Evolutionary conservation across 805 yeast genomes (phyloP).

Genomic region (Saccharomycopsis fodiens): DNA sequence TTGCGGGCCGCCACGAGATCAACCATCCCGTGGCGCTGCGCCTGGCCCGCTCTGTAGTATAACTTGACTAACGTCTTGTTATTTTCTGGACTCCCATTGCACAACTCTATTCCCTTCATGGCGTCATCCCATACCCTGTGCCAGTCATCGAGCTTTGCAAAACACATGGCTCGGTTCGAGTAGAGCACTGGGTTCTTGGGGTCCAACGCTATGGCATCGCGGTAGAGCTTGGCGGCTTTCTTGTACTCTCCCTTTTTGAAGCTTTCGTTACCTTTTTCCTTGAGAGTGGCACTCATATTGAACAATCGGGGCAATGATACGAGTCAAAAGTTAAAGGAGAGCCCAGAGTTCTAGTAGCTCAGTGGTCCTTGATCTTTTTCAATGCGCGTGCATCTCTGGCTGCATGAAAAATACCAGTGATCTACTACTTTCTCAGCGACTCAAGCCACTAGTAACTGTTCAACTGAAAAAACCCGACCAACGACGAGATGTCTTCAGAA

Average conservation of each 20-base stretch:
- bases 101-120: constrained; percentile 36
- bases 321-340: too few species aligned
- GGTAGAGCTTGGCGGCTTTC: constrained; percentile 46
- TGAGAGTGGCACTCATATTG: too few species aligned
- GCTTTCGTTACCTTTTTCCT: constrained; percentile 43
- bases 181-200: constrained; percentile 46
- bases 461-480: too few species aligned
- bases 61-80: constrained; percentile 37
- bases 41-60: constrained; percentile 42
- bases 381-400: too few species aligned
- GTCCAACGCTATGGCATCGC: constrained; percentile 45
- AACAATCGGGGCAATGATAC: too few species aligned
- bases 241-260: constrained; percentile 38
- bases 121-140: constrained; percentile 43
- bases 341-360: too few species aligned
- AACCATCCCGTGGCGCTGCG: constrained; percentile 25
- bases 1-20: constrained; percentile 26
- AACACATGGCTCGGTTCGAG: constrained; percentile 67
- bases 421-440: too few species aligned
- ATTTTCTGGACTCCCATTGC: constrained; percentile 22
- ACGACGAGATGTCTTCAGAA: constrained; percentile 27
- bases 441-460: too few species aligned
- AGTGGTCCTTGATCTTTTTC: too few species aligned
- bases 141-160: constrained; percentile 44
- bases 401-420: too few species aligned